Conservation (phyloP, 1,139 yeast genomes). For the Hyphopichia khmerensis region DNA sequence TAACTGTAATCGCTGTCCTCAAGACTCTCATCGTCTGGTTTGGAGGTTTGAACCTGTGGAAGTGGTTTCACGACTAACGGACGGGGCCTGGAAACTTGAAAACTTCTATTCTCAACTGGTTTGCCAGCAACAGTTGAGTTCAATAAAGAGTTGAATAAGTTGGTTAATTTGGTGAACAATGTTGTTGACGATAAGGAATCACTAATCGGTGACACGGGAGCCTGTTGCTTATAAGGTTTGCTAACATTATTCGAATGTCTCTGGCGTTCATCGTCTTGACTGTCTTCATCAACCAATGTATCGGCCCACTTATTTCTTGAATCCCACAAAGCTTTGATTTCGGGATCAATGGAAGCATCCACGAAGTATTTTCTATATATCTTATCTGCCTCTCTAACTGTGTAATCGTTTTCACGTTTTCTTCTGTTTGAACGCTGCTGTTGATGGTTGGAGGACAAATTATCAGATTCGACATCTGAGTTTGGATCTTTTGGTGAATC, state of each 20-base stretch:
- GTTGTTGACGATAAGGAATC: neutral
- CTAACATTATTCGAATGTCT: neutral
- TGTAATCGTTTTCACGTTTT: conserved; percentile 35
- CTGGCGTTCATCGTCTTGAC: neutral
- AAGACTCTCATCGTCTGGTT: neutral
- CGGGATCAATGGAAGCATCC: conserved; percentile 48
- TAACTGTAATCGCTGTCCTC: neutral
- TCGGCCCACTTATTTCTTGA: conserved; percentile 27
- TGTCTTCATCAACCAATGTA: neutral
- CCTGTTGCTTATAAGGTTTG: neutral
- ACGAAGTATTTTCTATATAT: conserved; percentile 42
- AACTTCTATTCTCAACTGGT: conserved; percentile 17
- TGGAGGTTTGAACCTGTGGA: conserved; percentile 5
- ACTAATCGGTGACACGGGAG: neutral
- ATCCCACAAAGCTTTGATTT: conserved; percentile 51
- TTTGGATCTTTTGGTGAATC: neutral
- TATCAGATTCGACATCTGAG: neutral
- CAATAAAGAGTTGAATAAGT: neutral
- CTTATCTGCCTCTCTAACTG: conserved; percentile 50
- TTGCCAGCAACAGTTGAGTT: neutral
- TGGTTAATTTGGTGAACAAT: neutral
- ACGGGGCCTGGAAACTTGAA: conserved; percentile 47
- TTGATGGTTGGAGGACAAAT: conserved; percentile 19
- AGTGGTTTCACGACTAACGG: conserved; percentile 30
- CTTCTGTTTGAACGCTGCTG: conserved; percentile 22